Conservation (phyloP, 352 stramenopile genomes). For the Pythium dissimile region DNA sequence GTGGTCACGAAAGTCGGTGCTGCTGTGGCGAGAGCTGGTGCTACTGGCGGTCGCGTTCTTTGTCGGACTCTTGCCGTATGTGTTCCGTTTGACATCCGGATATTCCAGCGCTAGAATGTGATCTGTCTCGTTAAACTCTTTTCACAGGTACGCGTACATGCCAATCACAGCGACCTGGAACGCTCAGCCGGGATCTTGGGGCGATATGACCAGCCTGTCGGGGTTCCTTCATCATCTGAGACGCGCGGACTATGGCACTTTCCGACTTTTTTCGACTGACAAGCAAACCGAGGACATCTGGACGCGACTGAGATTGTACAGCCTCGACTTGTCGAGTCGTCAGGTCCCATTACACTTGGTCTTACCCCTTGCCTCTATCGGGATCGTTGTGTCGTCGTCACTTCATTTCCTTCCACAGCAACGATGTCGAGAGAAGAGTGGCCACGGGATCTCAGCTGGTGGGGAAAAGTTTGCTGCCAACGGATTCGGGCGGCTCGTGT, state of each 20-base stretch:
- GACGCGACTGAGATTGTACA: constrained; percentile 70
- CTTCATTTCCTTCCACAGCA: constrained; percentile 17
- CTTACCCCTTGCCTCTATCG: constrained; percentile 31
- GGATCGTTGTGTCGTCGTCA: constrained; percentile 10
- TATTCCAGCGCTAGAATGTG: background rate
- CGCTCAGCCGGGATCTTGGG: constrained; percentile 90
- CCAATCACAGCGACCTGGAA: constrained; percentile 60
- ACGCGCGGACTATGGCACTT: constrained; percentile 92
- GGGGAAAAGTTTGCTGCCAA: background rate
- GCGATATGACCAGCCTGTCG: constrained; percentile 76
- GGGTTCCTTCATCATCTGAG: constrained; percentile 92
- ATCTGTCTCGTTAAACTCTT: background rate
- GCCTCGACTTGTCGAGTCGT: constrained; percentile 50
- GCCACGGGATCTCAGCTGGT: no score
- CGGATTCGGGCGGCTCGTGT: constrained; percentile 28
- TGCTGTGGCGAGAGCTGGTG: constrained; percentile 37
- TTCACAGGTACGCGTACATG: constrained; percentile 63
- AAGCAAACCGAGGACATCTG: constrained; percentile 59
- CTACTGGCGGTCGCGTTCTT: constrained; percentile 54
- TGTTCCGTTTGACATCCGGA: background rate
- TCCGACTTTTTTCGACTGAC: constrained; percentile 88
- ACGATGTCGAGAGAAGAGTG: no score
- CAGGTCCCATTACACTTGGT: constrained; percentile 52
- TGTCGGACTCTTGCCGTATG: constrained; percentile 81
- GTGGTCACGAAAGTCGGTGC: constrained; percentile 31